phyloP scores from a whole-genome alignment of 768 basidiomycete species.

The Pleurotus eryngii region DNA sequence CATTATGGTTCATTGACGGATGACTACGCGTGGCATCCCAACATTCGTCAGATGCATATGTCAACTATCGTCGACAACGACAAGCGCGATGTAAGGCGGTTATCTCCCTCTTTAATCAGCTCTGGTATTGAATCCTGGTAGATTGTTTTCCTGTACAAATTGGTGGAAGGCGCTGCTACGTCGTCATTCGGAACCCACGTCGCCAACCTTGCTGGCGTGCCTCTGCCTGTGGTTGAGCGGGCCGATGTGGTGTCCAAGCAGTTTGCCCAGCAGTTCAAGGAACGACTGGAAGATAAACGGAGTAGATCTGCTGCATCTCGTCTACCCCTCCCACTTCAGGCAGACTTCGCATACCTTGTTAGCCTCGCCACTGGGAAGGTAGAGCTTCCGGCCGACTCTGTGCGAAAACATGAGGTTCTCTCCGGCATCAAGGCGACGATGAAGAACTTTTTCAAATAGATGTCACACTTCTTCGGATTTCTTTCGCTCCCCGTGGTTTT shows the following conservation, averaged over 20 bases:
- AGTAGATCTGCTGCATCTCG: slow-evolving; percentile 46
- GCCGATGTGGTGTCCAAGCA: slow-evolving; percentile 85
- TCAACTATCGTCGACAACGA: slow-evolving; percentile 90
- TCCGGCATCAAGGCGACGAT: slow-evolving; percentile 43
- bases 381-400: slow-evolving; percentile 50
- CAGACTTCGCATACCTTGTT: slow-evolving; percentile 84
- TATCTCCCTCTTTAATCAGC: not conserved
- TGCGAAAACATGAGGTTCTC: slow-evolving; percentile 51
- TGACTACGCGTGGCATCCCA: slow-evolving; percentile 89
- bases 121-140: slow-evolving; percentile 25
- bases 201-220: slow-evolving; percentile 92
- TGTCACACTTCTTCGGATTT: not conserved
- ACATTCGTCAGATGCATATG: slow-evolving; percentile 96
- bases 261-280: slow-evolving; percentile 86
- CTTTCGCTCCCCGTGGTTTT: not conserved
- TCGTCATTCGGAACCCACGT: slow-evolving; percentile 94
- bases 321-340: slow-evolving; percentile 79
- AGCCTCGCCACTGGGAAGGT: slow-evolving; percentile 54
- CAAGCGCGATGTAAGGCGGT: slow-evolving; percentile 67
- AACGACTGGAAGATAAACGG: slow-evolving; percentile 66
- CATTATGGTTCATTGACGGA: slow-evolving; percentile 96
- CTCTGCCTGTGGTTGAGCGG: slow-evolving; percentile 76
- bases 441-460: slow-evolving; percentile 9
- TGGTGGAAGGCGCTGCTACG: slow-evolving; percentile 81
- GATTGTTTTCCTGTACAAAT: slow-evolving; percentile 94